phyloP scores from a whole-genome alignment of 176 grass and related monocot species.

The Alloteropsis semialata region DNA sequence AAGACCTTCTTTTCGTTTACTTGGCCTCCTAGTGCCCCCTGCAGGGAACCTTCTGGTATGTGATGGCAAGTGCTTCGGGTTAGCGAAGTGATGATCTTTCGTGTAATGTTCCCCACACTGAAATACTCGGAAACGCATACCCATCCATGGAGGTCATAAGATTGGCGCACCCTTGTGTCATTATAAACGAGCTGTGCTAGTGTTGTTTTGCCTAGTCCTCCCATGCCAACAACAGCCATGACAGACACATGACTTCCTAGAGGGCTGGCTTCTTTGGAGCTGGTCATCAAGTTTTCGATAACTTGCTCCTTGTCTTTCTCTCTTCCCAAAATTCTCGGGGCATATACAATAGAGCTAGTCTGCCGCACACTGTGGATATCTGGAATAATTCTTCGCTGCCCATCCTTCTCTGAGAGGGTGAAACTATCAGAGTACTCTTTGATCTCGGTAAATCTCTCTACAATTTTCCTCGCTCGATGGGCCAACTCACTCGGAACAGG shows the following conservation, averaged over 20 bases:
- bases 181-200: slow-evolving; percentile 15
- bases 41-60: no score
- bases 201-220: slow-evolving; percentile 26
- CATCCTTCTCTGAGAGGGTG: slow-evolving; percentile 1
- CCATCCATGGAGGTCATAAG: slow-evolving; percentile 24
- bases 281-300: background rate
- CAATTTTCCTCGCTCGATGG: background rate
- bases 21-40: fast-evolving
- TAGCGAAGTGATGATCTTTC: slow-evolving; percentile 5
- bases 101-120: background rate
- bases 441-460: slow-evolving; percentile 31
- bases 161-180: background rate
- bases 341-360: slow-evolving; percentile 18
- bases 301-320: background rate
- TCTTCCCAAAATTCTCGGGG: background rate
- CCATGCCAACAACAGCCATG: slow-evolving; percentile 19
- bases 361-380: background rate
- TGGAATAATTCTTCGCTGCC: background rate
- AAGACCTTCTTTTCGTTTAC: slow-evolving; percentile 20
- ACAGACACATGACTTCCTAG: background rate
- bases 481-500: background rate
- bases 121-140: slow-evolving; percentile 24
- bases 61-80: no score
- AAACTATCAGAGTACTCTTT: background rate
- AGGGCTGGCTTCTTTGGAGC: background rate